A percentile compares a stretch with the other conserved stretches of the same genome.
These are phyloP conservation scores for Suillus tomentosus DNA, from an alignment of 768 basidiomycete species.

Conservation along the genomic window DNA sequence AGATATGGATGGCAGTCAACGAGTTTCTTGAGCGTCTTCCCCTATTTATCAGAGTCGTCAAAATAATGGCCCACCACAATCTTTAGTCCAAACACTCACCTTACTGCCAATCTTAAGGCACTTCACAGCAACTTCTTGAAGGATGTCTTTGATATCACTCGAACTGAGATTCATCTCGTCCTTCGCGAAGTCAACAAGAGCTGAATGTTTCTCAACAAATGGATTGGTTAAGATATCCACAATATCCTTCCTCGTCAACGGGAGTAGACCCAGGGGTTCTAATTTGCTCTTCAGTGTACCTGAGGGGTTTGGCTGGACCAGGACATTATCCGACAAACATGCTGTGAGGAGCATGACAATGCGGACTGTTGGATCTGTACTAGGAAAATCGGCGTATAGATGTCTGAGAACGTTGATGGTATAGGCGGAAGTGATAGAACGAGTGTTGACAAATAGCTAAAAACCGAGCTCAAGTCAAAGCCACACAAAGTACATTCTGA, in stretches of 20 bases:
- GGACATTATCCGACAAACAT: conserved; percentile 44
- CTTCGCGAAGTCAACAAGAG: conserved; percentile 53
- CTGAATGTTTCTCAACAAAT: conserved; percentile 61
- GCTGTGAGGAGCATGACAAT: conserved; percentile 74
- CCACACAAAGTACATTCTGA: not conserved
- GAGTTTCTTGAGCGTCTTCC: conserved; percentile 64
- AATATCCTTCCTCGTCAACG: conserved; percentile 59
- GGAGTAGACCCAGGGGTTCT: conserved; percentile 54
- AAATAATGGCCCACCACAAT: not conserved
- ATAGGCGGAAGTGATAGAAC: conserved; percentile 55
- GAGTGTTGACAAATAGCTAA: conserved; percentile 70
- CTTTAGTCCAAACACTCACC: conserved; percentile 18
- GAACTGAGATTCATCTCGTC: conserved; percentile 44
- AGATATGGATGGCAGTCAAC: conserved; percentile 46
- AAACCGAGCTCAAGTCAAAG: conserved; percentile 15
- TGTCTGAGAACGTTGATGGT: conserved; percentile 58
- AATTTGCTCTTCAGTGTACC: conserved; percentile 45
- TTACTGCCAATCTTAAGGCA: conserved; percentile 65
- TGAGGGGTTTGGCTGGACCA: conserved; percentile 30
- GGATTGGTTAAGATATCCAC: conserved; percentile 66
- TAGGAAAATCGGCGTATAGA: conserved; percentile 69
- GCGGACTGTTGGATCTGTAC: conserved; percentile 58
- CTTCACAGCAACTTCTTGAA: conserved; percentile 58
- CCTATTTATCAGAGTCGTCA: conserved; percentile 38
- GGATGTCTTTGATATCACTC: conserved; percentile 46